Evolutionary conservation across 139 green algal genomes (phyloP).

Genomic region (Tetradesmus obliquus): DNA sequence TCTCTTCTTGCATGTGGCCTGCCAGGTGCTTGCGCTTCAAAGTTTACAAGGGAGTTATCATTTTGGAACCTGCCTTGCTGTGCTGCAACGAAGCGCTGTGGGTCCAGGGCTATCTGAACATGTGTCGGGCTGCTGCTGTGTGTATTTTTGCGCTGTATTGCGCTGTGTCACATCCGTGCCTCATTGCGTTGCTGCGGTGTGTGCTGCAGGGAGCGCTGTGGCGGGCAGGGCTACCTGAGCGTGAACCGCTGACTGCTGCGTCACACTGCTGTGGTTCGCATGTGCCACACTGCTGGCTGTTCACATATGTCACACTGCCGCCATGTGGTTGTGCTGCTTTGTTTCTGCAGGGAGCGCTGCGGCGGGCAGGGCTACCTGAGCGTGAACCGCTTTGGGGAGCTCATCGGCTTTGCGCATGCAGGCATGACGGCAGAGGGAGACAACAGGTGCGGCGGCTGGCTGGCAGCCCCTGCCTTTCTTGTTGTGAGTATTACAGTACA

Average conservation of each 20-base stretch:
- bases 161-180: no score
- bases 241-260: constrained; percentile 62
- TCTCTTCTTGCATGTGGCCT: not conserved
- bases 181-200: no score
- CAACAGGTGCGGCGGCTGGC: constrained; percentile 70
- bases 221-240: constrained; percentile 87
- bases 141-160: no score
- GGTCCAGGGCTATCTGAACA: no score
- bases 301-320: no score
- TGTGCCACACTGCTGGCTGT: no score
- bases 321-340: not conserved
- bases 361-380: constrained; percentile 88
- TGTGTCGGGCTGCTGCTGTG: no score
- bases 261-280: no score
- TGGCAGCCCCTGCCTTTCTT: not conserved
- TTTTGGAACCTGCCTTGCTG: no score
- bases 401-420: constrained; percentile 93
- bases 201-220: constrained; percentile 32
- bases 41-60: no score
- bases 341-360: constrained; percentile 33
- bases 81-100: no score
- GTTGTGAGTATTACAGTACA: constrained; percentile 52
- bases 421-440: constrained; percentile 96
- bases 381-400: constrained; percentile 88
- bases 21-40: no score